phyloP scores from a whole-genome alignment of 192 early-diverging fungal genomes.

The Chytriomyces sp. region DNA sequence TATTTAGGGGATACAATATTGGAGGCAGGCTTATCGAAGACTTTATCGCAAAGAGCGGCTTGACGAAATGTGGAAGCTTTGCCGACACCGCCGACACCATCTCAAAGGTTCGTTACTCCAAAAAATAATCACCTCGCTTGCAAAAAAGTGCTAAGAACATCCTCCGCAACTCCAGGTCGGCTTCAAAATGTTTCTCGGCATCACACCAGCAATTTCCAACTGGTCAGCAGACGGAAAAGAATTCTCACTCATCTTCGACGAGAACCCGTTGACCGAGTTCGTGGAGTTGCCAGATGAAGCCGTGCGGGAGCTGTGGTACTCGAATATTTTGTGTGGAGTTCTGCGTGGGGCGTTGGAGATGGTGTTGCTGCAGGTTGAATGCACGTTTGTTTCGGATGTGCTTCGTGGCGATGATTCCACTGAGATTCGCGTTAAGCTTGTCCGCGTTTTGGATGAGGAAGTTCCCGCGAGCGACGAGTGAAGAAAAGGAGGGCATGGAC shows the following conservation, averaged over 20 bases:
- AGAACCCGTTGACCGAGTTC: slow-evolving; percentile 97
- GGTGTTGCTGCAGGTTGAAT: slow-evolving; percentile 90
- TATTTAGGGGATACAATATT: slow-evolving; percentile 92
- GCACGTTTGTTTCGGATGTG: slow-evolving; percentile 80
- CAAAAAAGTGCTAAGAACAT: background rate
- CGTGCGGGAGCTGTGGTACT: slow-evolving; percentile 83
- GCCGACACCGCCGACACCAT: slow-evolving; percentile 91
- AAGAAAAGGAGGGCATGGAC: background rate
- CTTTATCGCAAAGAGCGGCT: slow-evolving; percentile 80
- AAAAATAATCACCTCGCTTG: background rate
- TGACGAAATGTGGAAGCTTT: slow-evolving; percentile 86
- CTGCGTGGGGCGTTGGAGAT: slow-evolving; percentile 95
- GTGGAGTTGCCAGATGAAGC: slow-evolving; percentile 91
- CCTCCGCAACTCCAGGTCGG: slow-evolving; percentile 64
- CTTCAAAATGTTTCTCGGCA: slow-evolving; percentile 95
- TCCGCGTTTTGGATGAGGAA: slow-evolving; percentile 92
- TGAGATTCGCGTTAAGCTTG: slow-evolving; percentile 89
- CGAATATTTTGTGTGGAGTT: slow-evolving; percentile 93
- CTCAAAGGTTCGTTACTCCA: slow-evolving; percentile 71
- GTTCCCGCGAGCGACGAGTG: slow-evolving; percentile 80
- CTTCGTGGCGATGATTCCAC: slow-evolving; percentile 87
- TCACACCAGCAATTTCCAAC: slow-evolving; percentile 81
- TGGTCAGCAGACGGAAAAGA: slow-evolving; percentile 84
- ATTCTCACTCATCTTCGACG: slow-evolving; percentile 93
- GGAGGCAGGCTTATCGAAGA: slow-evolving; percentile 95